Percentiles rank a stretch among this genome's conserved stretches.
Evolutionary conservation across 139 green algal genomes (phyloP).

Genomic region (Tetraselmis chui): DNA sequence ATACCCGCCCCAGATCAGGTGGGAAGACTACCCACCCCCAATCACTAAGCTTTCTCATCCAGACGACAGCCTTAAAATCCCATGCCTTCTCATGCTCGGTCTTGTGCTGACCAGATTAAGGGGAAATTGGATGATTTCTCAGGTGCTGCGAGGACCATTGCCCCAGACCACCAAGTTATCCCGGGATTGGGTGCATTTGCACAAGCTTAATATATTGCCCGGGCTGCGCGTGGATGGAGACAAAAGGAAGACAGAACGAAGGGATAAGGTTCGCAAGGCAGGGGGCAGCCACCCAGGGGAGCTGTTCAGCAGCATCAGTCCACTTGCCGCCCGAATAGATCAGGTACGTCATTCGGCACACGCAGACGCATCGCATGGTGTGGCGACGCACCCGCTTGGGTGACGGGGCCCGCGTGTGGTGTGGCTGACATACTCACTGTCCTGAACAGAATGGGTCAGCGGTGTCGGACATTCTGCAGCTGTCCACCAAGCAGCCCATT

Average conservation of each 20-base stretch:
- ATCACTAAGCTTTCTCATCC: no score
- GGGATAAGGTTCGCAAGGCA: no score
- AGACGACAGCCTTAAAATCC: no score
- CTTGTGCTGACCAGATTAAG: no score
- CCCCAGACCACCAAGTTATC: neutral
- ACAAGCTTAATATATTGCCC: neutral
- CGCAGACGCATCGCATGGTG: no score
- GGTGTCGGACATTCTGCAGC: neutral
- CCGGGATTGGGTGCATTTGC: neutral
- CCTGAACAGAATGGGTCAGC: neutral
- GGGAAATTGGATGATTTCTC: no score
- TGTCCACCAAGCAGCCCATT: neutral
- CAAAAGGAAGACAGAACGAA: neutral
- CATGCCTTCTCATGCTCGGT: no score
- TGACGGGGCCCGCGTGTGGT: no score
- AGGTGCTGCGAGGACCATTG: neutral
- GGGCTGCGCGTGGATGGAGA: neutral
- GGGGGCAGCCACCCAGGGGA: neutral
- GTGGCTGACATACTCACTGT: no score
- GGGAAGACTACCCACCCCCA: no score
- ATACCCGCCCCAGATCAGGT: neutral
- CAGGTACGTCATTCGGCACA: no score
- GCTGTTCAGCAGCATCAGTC: neutral
- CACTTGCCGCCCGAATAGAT: neutral
- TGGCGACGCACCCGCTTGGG: no score